A percentile compares a stretch with the other conserved stretches of the same genome.
These are phyloP conservation scores for Aspergillus transmontanensis DNA, from an alignment of 2,329 filamentous ascomycete species.

Conservation along the genomic window DNA sequence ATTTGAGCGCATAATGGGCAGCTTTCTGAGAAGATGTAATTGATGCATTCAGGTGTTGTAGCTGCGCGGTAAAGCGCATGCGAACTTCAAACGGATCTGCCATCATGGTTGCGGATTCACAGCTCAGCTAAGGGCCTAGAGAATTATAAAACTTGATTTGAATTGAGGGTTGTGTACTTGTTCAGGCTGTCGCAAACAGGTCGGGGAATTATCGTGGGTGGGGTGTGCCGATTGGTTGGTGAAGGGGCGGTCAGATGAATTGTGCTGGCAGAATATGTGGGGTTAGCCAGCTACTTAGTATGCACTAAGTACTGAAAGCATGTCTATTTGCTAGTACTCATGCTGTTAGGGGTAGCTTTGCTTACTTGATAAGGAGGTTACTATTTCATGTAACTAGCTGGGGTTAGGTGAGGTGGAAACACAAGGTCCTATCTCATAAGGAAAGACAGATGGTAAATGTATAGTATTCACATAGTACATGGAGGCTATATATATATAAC, in stretches of 20 bases:
- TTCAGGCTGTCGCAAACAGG: neutral
- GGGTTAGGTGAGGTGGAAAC: neutral
- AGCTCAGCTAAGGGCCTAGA: neutral
- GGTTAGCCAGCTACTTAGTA: neutral
- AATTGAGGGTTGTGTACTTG: neutral
- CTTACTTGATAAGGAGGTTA: neutral
- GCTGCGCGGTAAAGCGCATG: constrained; percentile 89
- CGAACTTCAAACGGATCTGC: constrained; percentile 96
- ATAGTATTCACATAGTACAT: neutral
- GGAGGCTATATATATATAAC: neutral
- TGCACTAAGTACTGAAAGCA: neutral
- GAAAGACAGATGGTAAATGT: neutral
- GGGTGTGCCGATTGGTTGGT: constrained; percentile 5
- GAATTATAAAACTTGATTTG: neutral
- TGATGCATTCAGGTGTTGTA: constrained; percentile 88
- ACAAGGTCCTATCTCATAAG: neutral
- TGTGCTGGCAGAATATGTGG: constrained; percentile 28
- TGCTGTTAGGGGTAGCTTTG: neutral
- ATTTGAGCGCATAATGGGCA: constrained; percentile 90
- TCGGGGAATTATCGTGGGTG: neutral
- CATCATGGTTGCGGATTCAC: constrained; percentile 51
- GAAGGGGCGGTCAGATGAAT: constrained; percentile 22
- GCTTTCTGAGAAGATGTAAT: constrained; percentile 88
- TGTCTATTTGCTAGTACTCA: neutral
- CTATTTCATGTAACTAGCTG: neutral